Conservation (phyloP, 1,139 yeast species). For the Taphrina sp. region DNA sequence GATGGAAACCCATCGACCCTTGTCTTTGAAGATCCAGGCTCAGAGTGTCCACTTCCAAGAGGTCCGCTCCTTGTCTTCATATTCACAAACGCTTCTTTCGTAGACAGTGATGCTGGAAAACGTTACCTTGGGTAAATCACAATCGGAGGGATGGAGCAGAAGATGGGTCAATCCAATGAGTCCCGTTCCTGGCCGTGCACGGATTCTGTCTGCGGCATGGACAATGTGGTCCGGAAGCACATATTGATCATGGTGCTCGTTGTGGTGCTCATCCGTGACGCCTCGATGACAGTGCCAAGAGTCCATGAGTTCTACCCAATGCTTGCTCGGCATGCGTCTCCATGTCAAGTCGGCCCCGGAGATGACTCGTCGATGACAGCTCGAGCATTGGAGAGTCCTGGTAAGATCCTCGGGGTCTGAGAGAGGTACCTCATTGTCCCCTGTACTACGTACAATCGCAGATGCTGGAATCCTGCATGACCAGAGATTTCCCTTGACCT, state of each 20-base stretch:
- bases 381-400: not conserved
- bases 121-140: not conserved
- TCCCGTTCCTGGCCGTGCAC: slow-evolving; percentile 9
- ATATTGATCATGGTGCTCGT: slow-evolving; percentile 37
- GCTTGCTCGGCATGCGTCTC: slow-evolving; percentile 80
- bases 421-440: slow-evolving; percentile 12
- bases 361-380: not conserved
- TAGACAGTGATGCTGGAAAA: not conserved
- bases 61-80: too few species aligned
- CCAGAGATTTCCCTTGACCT: not conserved
- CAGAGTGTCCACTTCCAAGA: too few species aligned
- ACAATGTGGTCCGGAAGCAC: slow-evolving; percentile 22
- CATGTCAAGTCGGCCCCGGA: slow-evolving; percentile 35
- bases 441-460: not conserved
- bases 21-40: too few species aligned
- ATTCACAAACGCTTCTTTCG: not conserved
- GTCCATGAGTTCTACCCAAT: slow-evolving; percentile 95
- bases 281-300: slow-evolving; percentile 94
- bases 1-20: not conserved
- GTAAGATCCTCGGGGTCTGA: not conserved
- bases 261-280: slow-evolving; percentile 51
- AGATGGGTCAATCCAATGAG: slow-evolving; percentile 11
- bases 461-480: slow-evolving; percentile 1
- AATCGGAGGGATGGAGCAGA: slow-evolving; percentile 9
- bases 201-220: slow-evolving; percentile 8